A percentile compares a stretch with the other conserved stretches of the same genome.
These are phyloP conservation scores for Phytopythium oedochilum DNA, from an alignment of 352 stramenopile genomes.

Conservation along the genomic window DNA sequence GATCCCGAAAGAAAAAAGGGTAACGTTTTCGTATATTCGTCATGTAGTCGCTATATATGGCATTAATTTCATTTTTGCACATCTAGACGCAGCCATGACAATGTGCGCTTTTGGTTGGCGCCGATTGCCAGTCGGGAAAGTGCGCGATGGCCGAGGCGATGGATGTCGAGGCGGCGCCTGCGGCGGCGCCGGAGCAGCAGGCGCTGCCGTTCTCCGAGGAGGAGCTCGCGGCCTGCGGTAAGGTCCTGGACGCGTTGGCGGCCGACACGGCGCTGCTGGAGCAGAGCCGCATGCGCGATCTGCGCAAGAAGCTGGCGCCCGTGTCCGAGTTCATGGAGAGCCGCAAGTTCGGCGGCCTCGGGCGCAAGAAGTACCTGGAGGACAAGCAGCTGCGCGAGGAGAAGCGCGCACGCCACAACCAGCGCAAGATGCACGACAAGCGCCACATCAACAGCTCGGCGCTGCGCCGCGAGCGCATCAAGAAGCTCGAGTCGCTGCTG, in stretches of 20 bases:
- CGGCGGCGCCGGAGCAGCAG: constrained; percentile 6
- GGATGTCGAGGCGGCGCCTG: constrained; percentile 21
- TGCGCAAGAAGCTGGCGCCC: constrained; percentile 78
- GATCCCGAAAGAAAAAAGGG: background rate
- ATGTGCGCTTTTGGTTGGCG: constrained; percentile 8
- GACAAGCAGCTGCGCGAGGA: constrained; percentile 85
- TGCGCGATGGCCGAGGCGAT: constrained; percentile 17
- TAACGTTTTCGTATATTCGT: no score
- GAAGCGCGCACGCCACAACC: constrained; percentile 77
- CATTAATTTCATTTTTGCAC: background rate
- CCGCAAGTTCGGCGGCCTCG: constrained; percentile 79
- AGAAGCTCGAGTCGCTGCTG: constrained; percentile 89
- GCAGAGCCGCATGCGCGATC: constrained; percentile 63
- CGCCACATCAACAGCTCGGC: constrained; percentile 93
- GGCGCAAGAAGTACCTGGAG: constrained; percentile 86
- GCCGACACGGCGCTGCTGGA: constrained; percentile 55
- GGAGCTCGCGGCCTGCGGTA: constrained; percentile 48
- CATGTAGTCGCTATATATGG: background rate
- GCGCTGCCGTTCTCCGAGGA: constrained; percentile 74
- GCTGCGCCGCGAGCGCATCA: constrained; percentile 86
- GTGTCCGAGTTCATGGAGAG: constrained; percentile 75
- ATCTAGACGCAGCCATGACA: background rate
- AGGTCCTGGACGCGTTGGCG: constrained; percentile 50
- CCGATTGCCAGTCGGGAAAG: background rate
- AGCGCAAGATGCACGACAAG: constrained; percentile 88